phyloP scores from a whole-genome alignment of 805 yeast species.

The Saccharomycopsis lassenensis region DNA sequence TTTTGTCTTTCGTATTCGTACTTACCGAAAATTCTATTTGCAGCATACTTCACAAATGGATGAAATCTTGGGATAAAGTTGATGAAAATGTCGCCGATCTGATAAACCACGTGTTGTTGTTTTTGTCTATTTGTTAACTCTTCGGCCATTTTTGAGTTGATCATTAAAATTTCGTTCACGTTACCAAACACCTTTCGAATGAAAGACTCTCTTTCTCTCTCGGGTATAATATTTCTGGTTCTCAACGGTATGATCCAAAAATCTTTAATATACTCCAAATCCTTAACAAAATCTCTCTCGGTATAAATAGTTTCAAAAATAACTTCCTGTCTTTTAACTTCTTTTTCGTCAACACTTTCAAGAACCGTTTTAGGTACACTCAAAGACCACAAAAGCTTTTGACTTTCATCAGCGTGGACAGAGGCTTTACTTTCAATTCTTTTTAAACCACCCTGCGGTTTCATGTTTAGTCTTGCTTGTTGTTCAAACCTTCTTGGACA shows the following conservation, averaged over 20 bases:
- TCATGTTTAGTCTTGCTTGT: conserved; percentile 83
- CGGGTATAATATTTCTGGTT: conserved; percentile 79
- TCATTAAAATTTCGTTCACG: conserved; percentile 73
- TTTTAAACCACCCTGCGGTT: conserved; percentile 75
- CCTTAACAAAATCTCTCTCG: conserved; percentile 91
- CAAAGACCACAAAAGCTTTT: conserved; percentile 85
- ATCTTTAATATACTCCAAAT: conserved; percentile 84
- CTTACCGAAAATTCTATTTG: conserved; percentile 89
- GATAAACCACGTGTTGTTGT: conserved; percentile 70
- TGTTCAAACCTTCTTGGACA: conserved; percentile 95
- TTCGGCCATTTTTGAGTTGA: conserved; percentile 79
- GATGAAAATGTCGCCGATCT: conserved; percentile 78
- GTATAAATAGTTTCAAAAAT: conserved; percentile 90
- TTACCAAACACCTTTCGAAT: conserved; percentile 87
- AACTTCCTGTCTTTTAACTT: conserved; percentile 87
- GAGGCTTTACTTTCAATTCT: conserved; percentile 64
- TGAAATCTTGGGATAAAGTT: conserved; percentile 81
- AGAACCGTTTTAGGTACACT: conserved; percentile 75
- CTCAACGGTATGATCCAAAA: conserved; percentile 88
- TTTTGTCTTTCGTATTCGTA: conserved; percentile 92
- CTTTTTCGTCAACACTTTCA: conserved; percentile 70
- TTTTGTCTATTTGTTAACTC: conserved; percentile 82
- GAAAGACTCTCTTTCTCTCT: conserved; percentile 80
- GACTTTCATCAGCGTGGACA: conserved; percentile 64
- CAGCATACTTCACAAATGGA: conserved; percentile 88